These are phyloP conservation scores for Yamadazyma nakazawae DNA, from an alignment of 805 yeast species.

Conservation along the genomic window DNA sequence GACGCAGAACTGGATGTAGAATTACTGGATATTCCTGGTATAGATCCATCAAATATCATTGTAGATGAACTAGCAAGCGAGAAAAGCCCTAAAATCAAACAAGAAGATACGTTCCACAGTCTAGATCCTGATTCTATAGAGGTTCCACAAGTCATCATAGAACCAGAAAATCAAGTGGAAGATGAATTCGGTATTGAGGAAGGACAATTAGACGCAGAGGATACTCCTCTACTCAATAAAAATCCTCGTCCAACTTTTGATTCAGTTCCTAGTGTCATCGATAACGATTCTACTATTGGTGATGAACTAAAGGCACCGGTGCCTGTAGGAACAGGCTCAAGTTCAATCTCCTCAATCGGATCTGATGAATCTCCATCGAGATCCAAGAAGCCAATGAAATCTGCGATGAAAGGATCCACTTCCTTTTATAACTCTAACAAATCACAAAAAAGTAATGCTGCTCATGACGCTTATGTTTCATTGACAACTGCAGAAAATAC, in stretches of 20 bases:
- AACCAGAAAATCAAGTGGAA: conserved; percentile 5
- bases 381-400: conserved; percentile 43
- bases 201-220: conserved; percentile 17
- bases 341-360: conserved; percentile 30
- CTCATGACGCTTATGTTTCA: conserved; percentile 62
- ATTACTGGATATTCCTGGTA: conserved; percentile 1
- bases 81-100: background rate
- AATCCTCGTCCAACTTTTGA: conserved; percentile 31
- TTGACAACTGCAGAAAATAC: conserved; percentile 79
- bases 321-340: conserved; percentile 12
- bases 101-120: background rate
- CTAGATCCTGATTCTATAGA: conserved; percentile 1
- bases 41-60: conserved; percentile 20
- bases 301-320: conserved; percentile 22
- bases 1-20: background rate
- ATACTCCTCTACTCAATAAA: conserved; percentile 21
- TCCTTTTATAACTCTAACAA: conserved; percentile 18
- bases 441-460: conserved; percentile 32
- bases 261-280: conserved; percentile 25
- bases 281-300: background rate
- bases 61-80: conserved; percentile 26
- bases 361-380: conserved; percentile 28
- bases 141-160: background rate
- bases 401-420: conserved; percentile 47
- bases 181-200: conserved; percentile 28